These are phyloP conservation scores for Monosporascus sp. DNA, from an alignment of 2,329 filamentous ascomycete genomes.

Conservation along the genomic window DNA sequence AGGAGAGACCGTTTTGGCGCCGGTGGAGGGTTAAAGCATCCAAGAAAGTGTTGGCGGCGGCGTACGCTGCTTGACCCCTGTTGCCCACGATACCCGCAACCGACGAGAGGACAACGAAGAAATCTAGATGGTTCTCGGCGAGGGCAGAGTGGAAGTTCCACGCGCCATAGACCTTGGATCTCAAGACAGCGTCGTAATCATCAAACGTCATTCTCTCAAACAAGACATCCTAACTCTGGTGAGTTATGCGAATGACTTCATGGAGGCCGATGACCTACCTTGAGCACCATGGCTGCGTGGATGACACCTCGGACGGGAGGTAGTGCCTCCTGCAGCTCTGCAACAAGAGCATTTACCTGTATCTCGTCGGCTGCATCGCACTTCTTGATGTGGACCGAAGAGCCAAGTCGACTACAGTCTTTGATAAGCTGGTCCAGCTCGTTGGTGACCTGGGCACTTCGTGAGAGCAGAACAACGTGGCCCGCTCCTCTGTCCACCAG, in stretches of 20 bases:
- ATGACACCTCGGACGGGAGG: slow-evolving; percentile 39
- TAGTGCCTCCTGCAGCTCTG: slow-evolving; percentile 26
- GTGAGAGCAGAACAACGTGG: slow-evolving; percentile 43
- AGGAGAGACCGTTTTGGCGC: slow-evolving; percentile 32
- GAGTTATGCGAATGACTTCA: not conserved
- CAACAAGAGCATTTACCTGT: slow-evolving; percentile 32
- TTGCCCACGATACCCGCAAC: slow-evolving; percentile 46
- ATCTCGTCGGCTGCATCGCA: slow-evolving; percentile 44
- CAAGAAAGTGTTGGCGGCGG: slow-evolving; percentile 43
- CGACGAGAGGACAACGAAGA: slow-evolving; percentile 49
- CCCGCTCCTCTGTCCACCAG: slow-evolving; percentile 44
- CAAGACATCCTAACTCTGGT: slow-evolving; percentile 33
- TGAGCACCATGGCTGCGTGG: slow-evolving; percentile 46
- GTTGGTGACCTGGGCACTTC: slow-evolving; percentile 35
- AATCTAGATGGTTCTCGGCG: slow-evolving; percentile 35
- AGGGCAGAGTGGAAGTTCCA: slow-evolving; percentile 49
- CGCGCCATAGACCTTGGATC: slow-evolving; percentile 46
- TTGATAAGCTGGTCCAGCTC: slow-evolving; percentile 35
- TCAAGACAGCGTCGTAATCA: slow-evolving; percentile 41
- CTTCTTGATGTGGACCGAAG: slow-evolving; percentile 36
- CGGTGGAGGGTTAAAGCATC: slow-evolving; percentile 36
- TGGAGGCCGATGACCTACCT: slow-evolving; percentile 29
- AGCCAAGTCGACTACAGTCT: slow-evolving; percentile 32
- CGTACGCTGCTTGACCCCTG: slow-evolving; percentile 47
- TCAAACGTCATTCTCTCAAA: slow-evolving; percentile 48